Evolutionary conservation across 352 stramenopile species (phyloP), one percentile per base, ranked within the genome.

Genomic region (Globisporangium splendens): DNA sequence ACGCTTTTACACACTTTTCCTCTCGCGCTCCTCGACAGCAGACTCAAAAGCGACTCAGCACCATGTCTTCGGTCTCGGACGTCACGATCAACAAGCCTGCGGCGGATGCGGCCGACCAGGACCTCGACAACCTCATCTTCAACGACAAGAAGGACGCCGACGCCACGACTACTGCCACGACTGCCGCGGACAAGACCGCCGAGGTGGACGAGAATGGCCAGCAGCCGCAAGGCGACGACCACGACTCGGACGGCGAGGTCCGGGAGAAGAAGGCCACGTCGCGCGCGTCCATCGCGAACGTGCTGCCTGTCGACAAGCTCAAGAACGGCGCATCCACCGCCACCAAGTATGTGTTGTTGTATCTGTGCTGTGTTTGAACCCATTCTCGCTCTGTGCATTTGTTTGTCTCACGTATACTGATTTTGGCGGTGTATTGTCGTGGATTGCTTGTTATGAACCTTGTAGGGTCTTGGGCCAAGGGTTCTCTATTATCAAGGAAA

Each of bases 81-180:
- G 28, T 35, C 28, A 35, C 54, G 22, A 59, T 44, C 46, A 28
- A 39, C 35, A 49, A 21, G 17, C 24, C 38, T 22, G 22, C 51
- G 15, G 22, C 38, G 21, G 21, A 17, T 4, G 51, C 41, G 54
- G 71, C 82, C 49, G 84, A 89, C 60, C 85, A 86, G 62, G 82
- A 89, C 53, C 70, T 95, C 35, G 85, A 95, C 68, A 86, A 87
- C 67, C 73, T 95, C 49, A 90, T 95, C 61, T 95, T 95, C 56
- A 87, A 73, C 52, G 80, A 90, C 1, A 75, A 87, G 49, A 83
- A 89, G 65, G 77, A 83, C 15, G 66, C 69, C 48, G 33, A 50
- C 17, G 54, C 48, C 8, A 18, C 56, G 21, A 68, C 68, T 41
- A 15, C 10, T 12, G 21, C n/a, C 56, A 68, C 15, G 59, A 71